phyloP scores from a whole-genome alignment of 1,284 basidiomycete species.

The Leccinum subspadiceum region DNA sequence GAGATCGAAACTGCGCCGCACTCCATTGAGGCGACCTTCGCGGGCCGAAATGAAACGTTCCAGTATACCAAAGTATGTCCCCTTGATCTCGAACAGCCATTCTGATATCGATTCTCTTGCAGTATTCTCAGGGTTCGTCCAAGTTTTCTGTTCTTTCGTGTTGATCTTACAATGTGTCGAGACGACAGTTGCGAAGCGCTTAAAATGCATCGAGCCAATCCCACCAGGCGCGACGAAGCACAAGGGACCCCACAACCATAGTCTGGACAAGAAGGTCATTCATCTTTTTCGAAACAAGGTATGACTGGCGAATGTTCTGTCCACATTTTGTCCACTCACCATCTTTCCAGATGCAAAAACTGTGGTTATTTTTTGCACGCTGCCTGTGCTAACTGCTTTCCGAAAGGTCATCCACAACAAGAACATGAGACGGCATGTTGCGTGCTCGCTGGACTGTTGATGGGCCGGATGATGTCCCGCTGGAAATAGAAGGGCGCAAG shows the following conservation, averaged over 20 bases:
- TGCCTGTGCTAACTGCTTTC: conserved; percentile 34
- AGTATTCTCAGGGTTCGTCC: conserved; percentile 31
- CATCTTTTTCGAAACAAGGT: conserved; percentile 48
- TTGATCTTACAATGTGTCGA: conserved; percentile 14
- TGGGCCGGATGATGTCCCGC: conserved; percentile 39
- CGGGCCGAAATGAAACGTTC: conserved; percentile 44
- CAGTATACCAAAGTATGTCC: conserved; percentile 47
- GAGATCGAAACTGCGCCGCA: conserved; percentile 57
- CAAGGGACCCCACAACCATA: no score
- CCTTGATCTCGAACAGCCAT: not conserved
- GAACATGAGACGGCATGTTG: conserved; percentile 64
- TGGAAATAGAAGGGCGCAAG: no score
- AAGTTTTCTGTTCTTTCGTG: not conserved
- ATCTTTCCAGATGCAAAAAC: conserved; percentile 43
- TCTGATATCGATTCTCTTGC: conserved; percentile 16
- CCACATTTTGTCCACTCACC: not conserved
- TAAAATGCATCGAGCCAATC: no score
- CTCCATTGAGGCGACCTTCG: conserved; percentile 57
- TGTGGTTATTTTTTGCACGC: conserved; percentile 58
- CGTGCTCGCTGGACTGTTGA: conserved; percentile 55
- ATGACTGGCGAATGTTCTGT: conserved; percentile 1
- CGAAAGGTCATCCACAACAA: conserved; percentile 54
- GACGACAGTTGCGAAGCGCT: no score
- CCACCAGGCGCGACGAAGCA: no score
- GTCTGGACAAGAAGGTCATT: no score